Evolutionary conservation across 331 rosid species (phyloP), one percentile per base, ranked within the genome.

Genomic region (Pyrus hybrid): DNA sequence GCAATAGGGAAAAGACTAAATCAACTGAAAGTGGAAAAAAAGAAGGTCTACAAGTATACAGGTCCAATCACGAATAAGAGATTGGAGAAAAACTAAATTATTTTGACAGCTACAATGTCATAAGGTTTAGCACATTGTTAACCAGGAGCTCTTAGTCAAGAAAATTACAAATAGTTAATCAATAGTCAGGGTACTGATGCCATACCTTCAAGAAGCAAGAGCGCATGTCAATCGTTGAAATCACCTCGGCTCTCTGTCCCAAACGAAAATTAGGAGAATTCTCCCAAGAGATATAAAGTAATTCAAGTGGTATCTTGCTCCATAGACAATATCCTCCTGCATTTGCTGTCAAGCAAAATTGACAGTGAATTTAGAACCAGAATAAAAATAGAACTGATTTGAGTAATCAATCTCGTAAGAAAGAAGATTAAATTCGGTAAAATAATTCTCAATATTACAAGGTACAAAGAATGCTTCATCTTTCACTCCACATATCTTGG

Each of bases 191-290:
- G 10, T 33, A 62, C 54, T 76, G 18, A 81, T 61, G 68, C 8
- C 71, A 79, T 83, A 92, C 97, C 97, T 92, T 92, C 72, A 85
- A 63, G 73, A 81, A 79, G 83, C 96, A 92, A 76, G 96, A 85
- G 78, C 79, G 81, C 88, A 92, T 80, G 67, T 90, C 92, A 37
- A 85, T 84, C 29, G 92, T 87, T 30, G 92, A 87, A 89, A 88
- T 87, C 74, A 92, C 80, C 87, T 92, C 97, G 71, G 96, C 96
- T 74, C 97, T 87, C 90, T 92, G 96, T 63, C 97, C 96, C 84
- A 90, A 80, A 79, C 84, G 81, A 80, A 92, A 92, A 78, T 84
- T 90, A 21, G 88, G 96, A 75, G 90, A 92, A 72, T 81, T 87
- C 77, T 87, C 91, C 97, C 96, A 92, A 12, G 91, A 88, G 80